phyloP scores from a whole-genome alignment of 2,329 filamentous ascomycete species.

The Hyphodiscus sp. region DNA sequence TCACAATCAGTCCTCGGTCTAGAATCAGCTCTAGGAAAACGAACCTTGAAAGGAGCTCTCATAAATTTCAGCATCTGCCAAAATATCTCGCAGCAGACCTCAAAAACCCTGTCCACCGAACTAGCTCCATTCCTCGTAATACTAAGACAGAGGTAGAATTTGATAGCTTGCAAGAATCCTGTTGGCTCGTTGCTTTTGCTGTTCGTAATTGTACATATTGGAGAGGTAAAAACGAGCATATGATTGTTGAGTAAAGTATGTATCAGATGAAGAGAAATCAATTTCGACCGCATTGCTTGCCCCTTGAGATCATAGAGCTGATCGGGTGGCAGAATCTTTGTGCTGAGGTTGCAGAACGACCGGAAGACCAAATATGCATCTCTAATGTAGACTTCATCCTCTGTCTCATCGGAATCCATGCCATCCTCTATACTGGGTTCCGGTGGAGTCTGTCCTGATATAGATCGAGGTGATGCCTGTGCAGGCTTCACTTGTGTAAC shows the following conservation, averaged over 20 bases:
- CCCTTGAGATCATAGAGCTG: slow-evolving; percentile 89
- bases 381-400: slow-evolving; percentile 94
- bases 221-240: slow-evolving; percentile 82
- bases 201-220: slow-evolving; percentile 84
- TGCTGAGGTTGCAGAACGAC: slow-evolving; percentile 95
- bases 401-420: slow-evolving; percentile 56
- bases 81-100: slow-evolving; percentile 94
- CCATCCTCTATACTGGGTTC: slow-evolving; percentile 51
- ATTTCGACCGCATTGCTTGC: slow-evolving; percentile 94
- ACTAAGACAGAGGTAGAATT: slow-evolving; percentile 93
- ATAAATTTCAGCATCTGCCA: slow-evolving; percentile 95
- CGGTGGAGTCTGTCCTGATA: slow-evolving; percentile 47
- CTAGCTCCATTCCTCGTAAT: slow-evolving; percentile 93
- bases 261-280: slow-evolving; percentile 91
- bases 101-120: slow-evolving; percentile 85
- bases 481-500: slow-evolving; percentile 52
- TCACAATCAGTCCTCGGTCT: slow-evolving; percentile 3
- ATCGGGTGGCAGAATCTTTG: slow-evolving; percentile 81
- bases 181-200: slow-evolving; percentile 84
- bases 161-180: slow-evolving; percentile 87
- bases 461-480: slow-evolving; percentile 37
- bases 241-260: slow-evolving; percentile 95
- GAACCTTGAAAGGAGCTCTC: slow-evolving; percentile 84
- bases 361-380: slow-evolving; percentile 96
- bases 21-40: slow-evolving; percentile 20